Evolutionary conservation across 768 basidiomycete species (phyloP).

Genomic region (Fomitopsis pulvina): DNA sequence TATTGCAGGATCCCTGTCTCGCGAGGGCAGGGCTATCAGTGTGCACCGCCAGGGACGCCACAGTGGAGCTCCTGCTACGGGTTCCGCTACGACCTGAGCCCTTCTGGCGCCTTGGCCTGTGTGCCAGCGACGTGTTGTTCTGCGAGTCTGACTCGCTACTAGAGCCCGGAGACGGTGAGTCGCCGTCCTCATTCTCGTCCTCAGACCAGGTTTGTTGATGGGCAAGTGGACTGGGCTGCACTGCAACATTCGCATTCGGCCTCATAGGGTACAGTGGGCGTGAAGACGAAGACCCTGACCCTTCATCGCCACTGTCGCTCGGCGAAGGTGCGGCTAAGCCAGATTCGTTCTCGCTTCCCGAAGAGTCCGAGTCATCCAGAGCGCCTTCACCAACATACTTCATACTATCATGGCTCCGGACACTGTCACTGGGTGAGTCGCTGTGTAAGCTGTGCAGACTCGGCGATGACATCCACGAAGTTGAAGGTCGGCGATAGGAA

Average conservation of each 20-base stretch:
- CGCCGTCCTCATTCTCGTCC: conserved; percentile 44
- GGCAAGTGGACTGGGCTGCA: conserved; percentile 64
- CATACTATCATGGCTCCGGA: conserved; percentile 31
- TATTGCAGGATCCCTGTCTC: conserved; percentile 55
- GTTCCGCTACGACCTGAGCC: conserved; percentile 23
- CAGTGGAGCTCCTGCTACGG: conserved; percentile 60
- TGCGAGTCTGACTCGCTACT: conserved; percentile 52
- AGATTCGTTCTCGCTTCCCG: conserved; percentile 24
- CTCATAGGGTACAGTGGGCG: conserved; percentile 10
- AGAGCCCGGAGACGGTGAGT: conserved; percentile 52
- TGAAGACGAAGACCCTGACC: conserved; percentile 1
- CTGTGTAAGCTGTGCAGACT: conserved; percentile 27
- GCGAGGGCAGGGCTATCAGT: conserved; percentile 20
- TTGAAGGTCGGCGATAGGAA: conserved; percentile 39
- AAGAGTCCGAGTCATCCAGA: conserved; percentile 72
- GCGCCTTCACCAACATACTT: conserved; percentile 73
- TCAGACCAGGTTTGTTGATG: conserved; percentile 47
- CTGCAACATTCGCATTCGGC: conserved; percentile 21
- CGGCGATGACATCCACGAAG: conserved; percentile 19
- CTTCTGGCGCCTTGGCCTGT: background rate
- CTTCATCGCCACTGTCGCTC: conserved; percentile 24
- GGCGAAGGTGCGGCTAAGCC: conserved; percentile 24
- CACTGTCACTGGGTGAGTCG: conserved; percentile 27
- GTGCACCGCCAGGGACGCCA: conserved; percentile 51
- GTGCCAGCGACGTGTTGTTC: conserved; percentile 20